Conservation (phyloP, 257 asterid species). For the Mitragyna speciosa region DNA sequence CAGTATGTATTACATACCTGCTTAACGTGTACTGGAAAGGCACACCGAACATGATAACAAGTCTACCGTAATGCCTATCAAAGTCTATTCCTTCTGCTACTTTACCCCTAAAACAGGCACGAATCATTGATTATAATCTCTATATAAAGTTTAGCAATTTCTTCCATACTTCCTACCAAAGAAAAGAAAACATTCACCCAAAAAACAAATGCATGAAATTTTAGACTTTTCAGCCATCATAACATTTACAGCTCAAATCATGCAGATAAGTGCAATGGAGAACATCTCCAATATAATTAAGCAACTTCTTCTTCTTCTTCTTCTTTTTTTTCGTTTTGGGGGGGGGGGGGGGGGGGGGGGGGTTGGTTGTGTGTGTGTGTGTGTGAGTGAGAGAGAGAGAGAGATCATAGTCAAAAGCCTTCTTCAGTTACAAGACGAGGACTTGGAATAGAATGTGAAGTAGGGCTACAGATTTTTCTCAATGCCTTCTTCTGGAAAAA, state of each 20-base stretch:
- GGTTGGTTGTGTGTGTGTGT: too few relatives aligned
- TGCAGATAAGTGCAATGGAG: too few relatives aligned
- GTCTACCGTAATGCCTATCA: constrained; percentile 98
- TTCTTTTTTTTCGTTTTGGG: too few relatives aligned
- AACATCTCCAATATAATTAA: too few relatives aligned
- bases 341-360: too few relatives aligned
- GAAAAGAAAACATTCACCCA: not conserved
- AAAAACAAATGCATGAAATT: not conserved
- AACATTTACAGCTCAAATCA: too few relatives aligned
- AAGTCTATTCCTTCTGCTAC: constrained; percentile 99
- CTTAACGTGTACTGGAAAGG: constrained; percentile 94
- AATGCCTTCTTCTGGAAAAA: not conserved
- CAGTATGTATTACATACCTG: constrained; percentile 41
- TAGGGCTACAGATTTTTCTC: not conserved
- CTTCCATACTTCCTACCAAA: not conserved
- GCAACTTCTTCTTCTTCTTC: too few relatives aligned
- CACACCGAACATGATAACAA: constrained; percentile 94
- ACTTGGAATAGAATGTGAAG: too few relatives aligned
- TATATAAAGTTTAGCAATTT: not conserved
- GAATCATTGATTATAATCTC: constrained; percentile 9
- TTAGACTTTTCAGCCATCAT: too few relatives aligned
- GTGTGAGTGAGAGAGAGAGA: too few relatives aligned
- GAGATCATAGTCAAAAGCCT: too few relatives aligned
- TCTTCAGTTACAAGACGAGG: too few relatives aligned
- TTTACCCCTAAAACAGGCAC: constrained; percentile 71